Evolutionary conservation across 1,284 basidiomycete genomes (phyloP).

Genomic region (Ganoderma boninense): DNA sequence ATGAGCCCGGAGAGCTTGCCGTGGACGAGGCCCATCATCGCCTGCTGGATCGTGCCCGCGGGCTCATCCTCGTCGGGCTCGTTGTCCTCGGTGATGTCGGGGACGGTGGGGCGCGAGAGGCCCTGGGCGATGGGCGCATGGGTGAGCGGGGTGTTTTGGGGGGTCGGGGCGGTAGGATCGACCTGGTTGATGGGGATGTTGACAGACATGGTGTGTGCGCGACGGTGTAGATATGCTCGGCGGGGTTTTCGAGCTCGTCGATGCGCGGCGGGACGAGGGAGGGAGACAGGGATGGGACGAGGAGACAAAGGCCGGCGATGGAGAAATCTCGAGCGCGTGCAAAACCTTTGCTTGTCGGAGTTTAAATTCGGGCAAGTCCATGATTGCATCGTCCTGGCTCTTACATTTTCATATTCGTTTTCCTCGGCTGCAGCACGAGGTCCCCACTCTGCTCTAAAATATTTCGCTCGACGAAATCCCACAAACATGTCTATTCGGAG

Average conservation of each 20-base stretch:
- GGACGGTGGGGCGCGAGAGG: slow-evolving; percentile 73
- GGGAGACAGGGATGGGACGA: slow-evolving; percentile 20
- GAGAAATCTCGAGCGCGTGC: slow-evolving; percentile 12
- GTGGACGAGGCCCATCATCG: slow-evolving; percentile 70
- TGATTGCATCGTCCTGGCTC: not conserved
- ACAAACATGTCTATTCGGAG: not conserved
- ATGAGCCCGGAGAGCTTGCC: slow-evolving; percentile 73
- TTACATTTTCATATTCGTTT: no score
- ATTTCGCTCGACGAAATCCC: no score
- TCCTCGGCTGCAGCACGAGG: no score
- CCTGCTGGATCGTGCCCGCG: slow-evolving; percentile 50
- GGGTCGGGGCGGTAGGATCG: slow-evolving; percentile 75
- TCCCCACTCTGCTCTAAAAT: no score
- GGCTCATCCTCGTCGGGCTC: slow-evolving; percentile 63
- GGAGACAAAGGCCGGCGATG: slow-evolving; percentile 17
- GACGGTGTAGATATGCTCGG: slow-evolving; percentile 1
- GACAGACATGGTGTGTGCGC: slow-evolving; percentile 51
- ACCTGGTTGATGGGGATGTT: slow-evolving; percentile 54
- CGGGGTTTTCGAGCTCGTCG: slow-evolving; percentile 7
- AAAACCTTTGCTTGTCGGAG: slow-evolving; percentile 35
- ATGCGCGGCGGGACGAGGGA: slow-evolving; percentile 11
- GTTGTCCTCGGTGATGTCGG: slow-evolving; percentile 73
- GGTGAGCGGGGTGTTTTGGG: slow-evolving; percentile 83
- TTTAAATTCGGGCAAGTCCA: slow-evolving; percentile 27
- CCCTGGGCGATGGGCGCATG: slow-evolving; percentile 73